Conservation (phyloP, 345 rosid species). For the Erodium maritimum region DNA sequence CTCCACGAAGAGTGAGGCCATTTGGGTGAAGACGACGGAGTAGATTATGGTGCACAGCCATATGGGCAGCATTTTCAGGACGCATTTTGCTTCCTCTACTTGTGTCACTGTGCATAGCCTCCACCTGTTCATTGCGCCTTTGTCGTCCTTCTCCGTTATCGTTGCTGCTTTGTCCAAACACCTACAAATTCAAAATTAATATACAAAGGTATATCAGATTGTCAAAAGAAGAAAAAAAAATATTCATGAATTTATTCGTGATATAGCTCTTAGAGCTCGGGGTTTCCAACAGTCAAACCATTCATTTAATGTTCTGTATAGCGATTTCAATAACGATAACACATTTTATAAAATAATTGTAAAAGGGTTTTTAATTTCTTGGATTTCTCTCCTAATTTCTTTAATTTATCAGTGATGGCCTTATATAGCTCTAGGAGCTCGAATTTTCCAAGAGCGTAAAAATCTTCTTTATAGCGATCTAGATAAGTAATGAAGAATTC, state of each 20-base stretch:
- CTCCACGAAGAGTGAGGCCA: conserved; percentile 56
- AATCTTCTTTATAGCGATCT: no score
- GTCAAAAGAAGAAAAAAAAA: not conserved
- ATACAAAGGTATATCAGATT: not conserved
- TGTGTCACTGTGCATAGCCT: conserved; percentile 79
- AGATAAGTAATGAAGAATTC: no score
- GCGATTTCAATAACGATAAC: no score
- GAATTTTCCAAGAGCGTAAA: no score
- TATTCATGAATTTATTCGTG: not conserved
- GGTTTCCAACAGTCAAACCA: no score
- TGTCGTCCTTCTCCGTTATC: conserved; percentile 35
- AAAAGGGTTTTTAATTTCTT: no score
- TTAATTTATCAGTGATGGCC: no score
- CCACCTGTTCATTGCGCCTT: conserved; percentile 35
- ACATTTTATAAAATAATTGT: no score
- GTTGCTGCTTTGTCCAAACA: conserved; percentile 89
- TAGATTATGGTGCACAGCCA: conserved; percentile 57
- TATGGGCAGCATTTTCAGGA: conserved; percentile 40
- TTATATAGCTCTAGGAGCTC: no score
- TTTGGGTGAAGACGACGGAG: conserved; percentile 53
- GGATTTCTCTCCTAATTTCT: no score
- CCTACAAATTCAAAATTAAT: conserved; percentile 13
- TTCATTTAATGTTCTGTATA: no score
- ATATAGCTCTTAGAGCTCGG: no score
- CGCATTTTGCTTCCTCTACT: conserved; percentile 62